Base-by-base conservation (phyloP, 352 stramenopile genomes). In the Phytophthora constricta region DNA sequence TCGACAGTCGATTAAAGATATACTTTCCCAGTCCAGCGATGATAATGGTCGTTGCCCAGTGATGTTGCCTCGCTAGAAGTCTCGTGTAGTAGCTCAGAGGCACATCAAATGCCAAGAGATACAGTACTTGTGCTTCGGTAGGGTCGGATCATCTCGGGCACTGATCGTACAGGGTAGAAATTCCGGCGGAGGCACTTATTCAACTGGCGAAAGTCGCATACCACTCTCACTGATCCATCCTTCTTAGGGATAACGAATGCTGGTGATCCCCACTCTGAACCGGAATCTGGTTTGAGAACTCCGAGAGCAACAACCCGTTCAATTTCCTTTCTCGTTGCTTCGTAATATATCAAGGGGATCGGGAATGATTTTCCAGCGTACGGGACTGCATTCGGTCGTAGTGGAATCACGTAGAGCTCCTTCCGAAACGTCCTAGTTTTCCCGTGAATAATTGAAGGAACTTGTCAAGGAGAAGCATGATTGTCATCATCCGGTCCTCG, bases 231-330 rank as follows among this genome's bases (percentile, higher is more conserved):
- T 1, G 28, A 28, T 8, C 45, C 56, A 39, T 63, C 22, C 43
- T 48, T 62, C 42, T 62, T 55, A 2, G 45, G 28, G 16, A 62
- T 62, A 4, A 62, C 43, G 16, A 62, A 62, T 1, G 54, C 42
- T n/a, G 54, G 54, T 23, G 43, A 23, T 13, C 14, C 27, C 31
- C 31, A 37, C 5, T 37, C 31, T 26, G 54, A 61, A 0, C 17
- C 51, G 11, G 54, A 46, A n/a, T 61, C 19, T 33, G 25, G 42
- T 4, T 1, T 17, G 10, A 61, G 26, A 3, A 61, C 54, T 8
- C 20, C 27, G 22, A 61, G n/a, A 4, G 25, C 42, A 11, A 61
- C 27, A 0, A 53, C 9, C 2, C 28, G 17, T 2, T 61, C 26
- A 16, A 53, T 53, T 11, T 43, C 19, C n/a, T 31, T 16, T 17